These are phyloP conservation scores for Hypoxylon sp. DNA, from an alignment of 2,329 filamentous ascomycete genomes.

Conservation along the genomic window DNA sequence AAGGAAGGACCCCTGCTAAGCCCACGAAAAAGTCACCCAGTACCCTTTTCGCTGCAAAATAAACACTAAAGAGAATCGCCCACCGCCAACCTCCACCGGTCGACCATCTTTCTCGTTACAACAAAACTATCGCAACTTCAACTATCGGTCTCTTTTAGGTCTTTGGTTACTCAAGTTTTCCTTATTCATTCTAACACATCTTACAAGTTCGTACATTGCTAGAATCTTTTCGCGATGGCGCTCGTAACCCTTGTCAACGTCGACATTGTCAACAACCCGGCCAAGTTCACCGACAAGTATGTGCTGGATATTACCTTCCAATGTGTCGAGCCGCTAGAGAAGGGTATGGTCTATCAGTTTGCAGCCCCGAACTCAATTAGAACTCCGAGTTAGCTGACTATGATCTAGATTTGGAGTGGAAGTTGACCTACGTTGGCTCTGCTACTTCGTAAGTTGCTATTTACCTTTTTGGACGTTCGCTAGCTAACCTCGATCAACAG, in stretches of 20 bases:
- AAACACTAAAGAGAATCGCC: slow-evolving; percentile 36
- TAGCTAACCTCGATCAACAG: slow-evolving; percentile 61
- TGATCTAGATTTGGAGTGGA: slow-evolving; percentile 92
- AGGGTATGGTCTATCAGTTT: slow-evolving; percentile 70
- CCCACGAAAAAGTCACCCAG: slow-evolving; percentile 20
- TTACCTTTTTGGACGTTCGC: slow-evolving; percentile 15
- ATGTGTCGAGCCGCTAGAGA: slow-evolving; percentile 93
- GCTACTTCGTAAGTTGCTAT: slow-evolving; percentile 84
- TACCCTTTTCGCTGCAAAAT: slow-evolving; percentile 38
- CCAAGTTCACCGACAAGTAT: slow-evolving; percentile 92
- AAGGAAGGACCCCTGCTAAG: slow-evolving; percentile 33
- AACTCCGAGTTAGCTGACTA: slow-evolving; percentile 28
- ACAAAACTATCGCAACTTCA: slow-evolving; percentile 7
- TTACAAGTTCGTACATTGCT: slow-evolving; percentile 24
- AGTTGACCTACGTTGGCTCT: slow-evolving; percentile 98
- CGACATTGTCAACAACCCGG: slow-evolving; percentile 96
- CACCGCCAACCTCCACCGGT: slow-evolving; percentile 33
- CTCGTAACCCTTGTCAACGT: slow-evolving; percentile 96
- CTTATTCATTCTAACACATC: slow-evolving; percentile 29
- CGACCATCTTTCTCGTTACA: slow-evolving; percentile 16
- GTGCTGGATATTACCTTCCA: slow-evolving; percentile 99
- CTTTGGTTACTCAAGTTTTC: slow-evolving; percentile 17
- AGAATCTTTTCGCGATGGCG: slow-evolving; percentile 76
- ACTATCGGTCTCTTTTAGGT: slow-evolving; percentile 4
- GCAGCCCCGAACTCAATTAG: background rate